Evolutionary conservation across 768 basidiomycete genomes (phyloP), one percentile per base, ranked within the genome.

Genomic region (Tricholomella constricta): DNA sequence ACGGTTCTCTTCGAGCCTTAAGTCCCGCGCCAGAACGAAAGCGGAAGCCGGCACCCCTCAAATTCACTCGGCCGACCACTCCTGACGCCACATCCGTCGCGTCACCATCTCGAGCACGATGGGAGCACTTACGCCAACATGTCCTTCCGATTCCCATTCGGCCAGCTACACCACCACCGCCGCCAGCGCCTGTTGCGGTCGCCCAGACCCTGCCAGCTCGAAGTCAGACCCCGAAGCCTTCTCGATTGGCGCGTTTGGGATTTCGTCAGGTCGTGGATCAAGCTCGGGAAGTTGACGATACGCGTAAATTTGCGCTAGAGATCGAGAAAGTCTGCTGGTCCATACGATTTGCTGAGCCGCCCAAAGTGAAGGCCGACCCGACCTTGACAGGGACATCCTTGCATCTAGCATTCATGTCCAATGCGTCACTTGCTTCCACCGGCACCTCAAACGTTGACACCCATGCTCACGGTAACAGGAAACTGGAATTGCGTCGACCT

Each of bases 251-350:
- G 6, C 75, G 75, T 41, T 65, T 85, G 11, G 84, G 80, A 1
- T 83, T 86, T 57, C 76, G 76, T 42, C 84, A 88, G 20, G 81
- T 86, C 11, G 86, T 88, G 1, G 87, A 89, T 29, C 77, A 83
- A 51, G 85, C 73, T 3, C 78, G 77, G 23, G 84, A 82, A 48
- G 71, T 74, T 35, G 80, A 83, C 37, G 79, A 84, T 43, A 66
- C 69, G 14, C 74, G 73, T 12, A 77, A 72, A 58, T 78, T 88
- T 44, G 72, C 78, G 4, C 77, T 79, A 48, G 85, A 87, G 31
- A 69, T 90, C 2, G 69, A 77, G 55, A 78, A 72, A 51, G 78
- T 83, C 2, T 86, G 82, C 60, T 78, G 77, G 70, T 66, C 73
- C 12, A 75, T 78, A 27, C 75, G 82, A n/a, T 78, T 77, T 48